Conservation (phyloP, 768 basidiomycete genomes). For the Psilocybe subaeruginosa region DNA sequence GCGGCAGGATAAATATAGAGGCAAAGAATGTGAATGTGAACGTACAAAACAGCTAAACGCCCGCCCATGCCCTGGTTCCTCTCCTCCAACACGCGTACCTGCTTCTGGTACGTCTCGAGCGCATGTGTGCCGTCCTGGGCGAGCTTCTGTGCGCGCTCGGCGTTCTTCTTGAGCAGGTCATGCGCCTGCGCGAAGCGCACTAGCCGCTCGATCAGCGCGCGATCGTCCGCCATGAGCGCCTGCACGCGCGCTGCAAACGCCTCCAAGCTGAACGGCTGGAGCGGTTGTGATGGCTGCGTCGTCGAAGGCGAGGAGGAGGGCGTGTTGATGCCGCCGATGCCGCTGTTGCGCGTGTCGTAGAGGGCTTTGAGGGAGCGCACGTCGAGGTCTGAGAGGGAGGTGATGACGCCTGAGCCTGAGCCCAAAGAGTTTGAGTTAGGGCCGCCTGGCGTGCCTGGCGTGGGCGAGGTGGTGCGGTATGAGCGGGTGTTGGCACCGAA, state of each 20-base stretch:
- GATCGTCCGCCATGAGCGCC: conserved; percentile 82
- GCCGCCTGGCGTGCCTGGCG: conserved; percentile 31
- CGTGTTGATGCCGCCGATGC: neutral
- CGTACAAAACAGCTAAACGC: conserved; percentile 62
- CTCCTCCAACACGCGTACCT: conserved; percentile 80
- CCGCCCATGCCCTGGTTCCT: conserved; percentile 57
- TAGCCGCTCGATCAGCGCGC: conserved; percentile 80
- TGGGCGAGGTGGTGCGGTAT: conserved; percentile 54
- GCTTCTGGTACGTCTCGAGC: conserved; percentile 90
- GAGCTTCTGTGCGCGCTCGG: conserved; percentile 88
- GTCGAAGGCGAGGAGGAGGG: conserved; percentile 20
- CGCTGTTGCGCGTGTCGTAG: conserved; percentile 49
- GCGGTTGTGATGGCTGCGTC: conserved; percentile 18
- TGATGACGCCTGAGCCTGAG: conserved; percentile 15
- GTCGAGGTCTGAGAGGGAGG: conserved; percentile 82
- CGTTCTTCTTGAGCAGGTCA: conserved; percentile 89
- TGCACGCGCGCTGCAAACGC: conserved; percentile 79
- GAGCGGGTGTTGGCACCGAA: conserved; percentile 46
- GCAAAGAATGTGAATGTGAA: conserved; percentile 11
- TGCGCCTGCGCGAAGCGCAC: conserved; percentile 88
- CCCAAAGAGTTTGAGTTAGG: conserved; percentile 1
- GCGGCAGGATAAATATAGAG: conserved; percentile 6
- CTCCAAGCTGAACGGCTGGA: conserved; percentile 66
- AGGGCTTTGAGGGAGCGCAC: conserved; percentile 84
- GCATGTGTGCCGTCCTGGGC: conserved; percentile 80